phyloP scores from a whole-genome alignment of 257 asterid species.

The Forsythia viridissima region DNA sequence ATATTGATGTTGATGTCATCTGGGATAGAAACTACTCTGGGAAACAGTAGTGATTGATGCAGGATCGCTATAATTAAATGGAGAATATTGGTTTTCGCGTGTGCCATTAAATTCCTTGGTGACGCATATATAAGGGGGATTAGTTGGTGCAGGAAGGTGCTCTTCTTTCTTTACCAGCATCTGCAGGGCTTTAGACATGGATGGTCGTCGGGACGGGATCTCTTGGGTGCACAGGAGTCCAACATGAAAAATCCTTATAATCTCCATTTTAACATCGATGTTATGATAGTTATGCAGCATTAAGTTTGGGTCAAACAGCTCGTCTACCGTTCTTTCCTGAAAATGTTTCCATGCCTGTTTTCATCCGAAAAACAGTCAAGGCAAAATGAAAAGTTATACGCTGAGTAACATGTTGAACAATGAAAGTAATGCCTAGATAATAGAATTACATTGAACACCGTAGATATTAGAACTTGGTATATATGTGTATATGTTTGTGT shows the following conservation, averaged over 20 bases:
- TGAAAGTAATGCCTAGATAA: background rate
- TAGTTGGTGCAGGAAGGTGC: constrained; percentile 60
- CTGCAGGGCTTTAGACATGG: constrained; percentile 65
- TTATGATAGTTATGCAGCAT: constrained; percentile 47
- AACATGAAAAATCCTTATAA: constrained; percentile 54
- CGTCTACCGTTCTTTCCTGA: constrained; percentile 49
- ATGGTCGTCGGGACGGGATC: constrained; percentile 55
- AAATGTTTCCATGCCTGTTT: constrained; percentile 67
- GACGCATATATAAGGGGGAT: constrained; percentile 69
- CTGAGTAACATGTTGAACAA: too few species aligned
- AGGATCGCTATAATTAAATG: constrained; percentile 22
- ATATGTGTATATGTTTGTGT: too few species aligned
- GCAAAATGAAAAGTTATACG: background rate
- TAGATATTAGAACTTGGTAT: background rate
- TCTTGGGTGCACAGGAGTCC: constrained; percentile 74
- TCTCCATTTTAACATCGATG: constrained; percentile 35
- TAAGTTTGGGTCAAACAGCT: constrained; percentile 63
- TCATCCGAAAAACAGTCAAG: background rate
- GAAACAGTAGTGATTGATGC: constrained; percentile 61
- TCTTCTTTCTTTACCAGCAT: constrained; percentile 61
- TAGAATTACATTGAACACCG: background rate
- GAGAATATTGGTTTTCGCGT: constrained; percentile 20
- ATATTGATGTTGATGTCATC: constrained; percentile 29
- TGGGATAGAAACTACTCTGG: constrained; percentile 60
- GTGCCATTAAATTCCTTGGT: constrained; percentile 49